Percentiles rank a stretch among this genome's conserved stretches.
phyloP scores from a whole-genome alignment of 306 rosid genomes.

The Dalbergia oliveri region DNA sequence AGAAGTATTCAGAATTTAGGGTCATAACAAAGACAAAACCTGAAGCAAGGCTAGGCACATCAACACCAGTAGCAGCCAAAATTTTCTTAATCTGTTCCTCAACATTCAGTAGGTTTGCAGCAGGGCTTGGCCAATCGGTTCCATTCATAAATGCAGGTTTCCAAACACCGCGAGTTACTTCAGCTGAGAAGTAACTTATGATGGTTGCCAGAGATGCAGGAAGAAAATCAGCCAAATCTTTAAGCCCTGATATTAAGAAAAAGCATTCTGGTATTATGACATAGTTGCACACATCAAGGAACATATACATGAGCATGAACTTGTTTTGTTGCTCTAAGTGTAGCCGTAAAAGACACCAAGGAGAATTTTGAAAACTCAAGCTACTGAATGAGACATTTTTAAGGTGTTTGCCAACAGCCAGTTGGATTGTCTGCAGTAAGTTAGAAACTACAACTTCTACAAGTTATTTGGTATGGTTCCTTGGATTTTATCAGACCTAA shows the following conservation, averaged over 20 bases:
- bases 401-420: conserved; percentile 7
- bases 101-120: conserved; percentile 83
- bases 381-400: conserved; percentile 19
- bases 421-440: conserved; percentile 26
- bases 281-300: conserved; percentile 31
- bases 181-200: conserved; percentile 95
- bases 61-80: conserved; percentile 95
- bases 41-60: conserved; percentile 92
- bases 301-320: conserved; percentile 30
- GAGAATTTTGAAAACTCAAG: conserved; percentile 16
- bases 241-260: conserved; percentile 75
- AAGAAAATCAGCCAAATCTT: conserved; percentile 96
- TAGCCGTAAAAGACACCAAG: conserved; percentile 13
- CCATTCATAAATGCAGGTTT: conserved; percentile 96
- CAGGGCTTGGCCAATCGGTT: conserved; percentile 99
- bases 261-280: conserved; percentile 29
- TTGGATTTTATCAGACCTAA: conserved; percentile 22
- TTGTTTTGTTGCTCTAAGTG: conserved; percentile 32
- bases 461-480: conserved; percentile 32
- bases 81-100: conserved; percentile 94
- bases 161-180: conserved; percentile 96
- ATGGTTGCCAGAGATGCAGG: conserved; percentile 97
- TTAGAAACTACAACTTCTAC: conserved; percentile 15
- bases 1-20: conserved; percentile 14
- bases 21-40: conserved; percentile 55